Base-by-base conservation (phyloP, 164 flowering plant genomes). In the Akebia trifoliata region DNA sequence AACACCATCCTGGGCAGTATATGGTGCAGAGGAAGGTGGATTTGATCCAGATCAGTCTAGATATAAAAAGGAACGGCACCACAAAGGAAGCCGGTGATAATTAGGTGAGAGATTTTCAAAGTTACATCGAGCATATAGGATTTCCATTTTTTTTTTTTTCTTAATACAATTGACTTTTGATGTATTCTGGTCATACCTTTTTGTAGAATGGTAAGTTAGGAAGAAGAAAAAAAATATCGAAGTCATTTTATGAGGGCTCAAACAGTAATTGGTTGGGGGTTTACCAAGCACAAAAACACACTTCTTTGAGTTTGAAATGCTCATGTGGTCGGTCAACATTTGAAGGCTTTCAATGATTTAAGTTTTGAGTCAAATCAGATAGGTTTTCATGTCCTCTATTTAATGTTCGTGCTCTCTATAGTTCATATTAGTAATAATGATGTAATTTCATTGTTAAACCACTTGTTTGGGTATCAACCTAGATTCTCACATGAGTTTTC, bases 1-100 rank as follows among this genome's bases (percentile, higher is more conserved):
- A 7, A 88, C 99, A 31, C 97, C 99, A 35, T 72, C 82, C 30
- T 94, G 99, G 99, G 95, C 99, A 30, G 86, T 82, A 7, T 88
- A 85, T 69, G 99, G 99, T 50, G 96, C 99, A 0, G 74, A 77
- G 15, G 99, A 90, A 71, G 97, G 99, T 46, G 99, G 99, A 25
- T 94, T 94, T 70, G 99, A 94, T 77, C 99, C 99, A 9, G 71
- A 70, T 50, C 96, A 90, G 62, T 28, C 67, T 31, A 79, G 97
- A 5, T 86, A 70, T 44, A 77, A 64, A 67, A 94, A 90, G 70
- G 97, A 94, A 69, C 61, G 99, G 32, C 90, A 71, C 69, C 99
- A 94, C 31, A 61, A 79, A 69, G 47, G 78, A 57, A 78, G 60
- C 47, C 45, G 32, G 35, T 24, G 12, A 53, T 36, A 52, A 56